Evolutionary conservation across 2,329 filamentous ascomycete genomes (phyloP).

Genomic region (Trichoderma lentiforme): DNA sequence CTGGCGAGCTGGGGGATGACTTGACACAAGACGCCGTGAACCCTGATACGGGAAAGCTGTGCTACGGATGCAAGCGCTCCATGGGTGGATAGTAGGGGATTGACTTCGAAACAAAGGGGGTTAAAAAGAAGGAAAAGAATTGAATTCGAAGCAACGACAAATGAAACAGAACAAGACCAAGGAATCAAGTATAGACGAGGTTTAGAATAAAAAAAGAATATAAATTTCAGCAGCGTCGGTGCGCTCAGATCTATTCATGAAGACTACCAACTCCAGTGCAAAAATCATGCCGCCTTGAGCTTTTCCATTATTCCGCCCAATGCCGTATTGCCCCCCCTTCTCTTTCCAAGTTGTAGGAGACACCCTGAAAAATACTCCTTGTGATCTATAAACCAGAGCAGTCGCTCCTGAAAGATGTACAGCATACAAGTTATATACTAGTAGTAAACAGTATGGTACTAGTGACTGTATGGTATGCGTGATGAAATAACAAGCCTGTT

Average conservation of each 20-base stretch:
- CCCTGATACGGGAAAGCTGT: constrained; percentile 45
- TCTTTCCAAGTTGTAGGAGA: constrained; percentile 3
- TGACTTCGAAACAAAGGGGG: neutral
- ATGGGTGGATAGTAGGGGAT: constrained; percentile 43
- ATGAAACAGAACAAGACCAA: neutral
- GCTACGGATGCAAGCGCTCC: constrained; percentile 72
- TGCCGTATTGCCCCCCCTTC: neutral
- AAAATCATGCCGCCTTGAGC: constrained; percentile 18
- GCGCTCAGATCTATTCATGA: constrained; percentile 16
- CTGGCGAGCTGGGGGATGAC: constrained; percentile 55
- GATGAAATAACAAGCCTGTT: neutral
- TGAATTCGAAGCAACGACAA: neutral
- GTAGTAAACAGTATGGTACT: neutral
- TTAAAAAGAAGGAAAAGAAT: neutral
- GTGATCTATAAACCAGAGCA: constrained; percentile 19
- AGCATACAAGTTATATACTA: neutral
- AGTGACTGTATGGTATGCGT: neutral
- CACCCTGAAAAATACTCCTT: constrained; percentile 8
- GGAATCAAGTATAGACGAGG: neutral
- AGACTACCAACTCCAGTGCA: constrained; percentile 20
- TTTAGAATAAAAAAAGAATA: neutral
- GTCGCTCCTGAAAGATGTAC: constrained; percentile 10
- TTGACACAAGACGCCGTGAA: constrained; percentile 24
- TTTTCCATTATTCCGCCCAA: constrained; percentile 8
- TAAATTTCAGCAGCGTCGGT: constrained; percentile 3